These are phyloP conservation scores for Paracoccidioides lutzii DNA, from an alignment of 2,329 filamentous ascomycete species.

Conservation along the genomic window DNA sequence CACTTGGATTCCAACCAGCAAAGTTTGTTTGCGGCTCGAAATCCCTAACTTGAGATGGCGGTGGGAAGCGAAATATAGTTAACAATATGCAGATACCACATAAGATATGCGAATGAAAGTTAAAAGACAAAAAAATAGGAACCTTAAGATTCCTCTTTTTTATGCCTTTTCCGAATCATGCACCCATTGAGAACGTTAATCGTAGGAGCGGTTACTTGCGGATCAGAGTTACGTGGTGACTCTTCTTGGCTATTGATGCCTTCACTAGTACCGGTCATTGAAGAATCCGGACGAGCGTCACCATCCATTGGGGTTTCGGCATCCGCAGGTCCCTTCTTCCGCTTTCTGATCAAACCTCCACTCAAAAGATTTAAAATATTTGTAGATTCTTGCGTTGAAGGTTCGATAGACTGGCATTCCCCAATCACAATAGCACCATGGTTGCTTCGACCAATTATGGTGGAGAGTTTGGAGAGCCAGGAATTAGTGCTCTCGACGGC, in stretches of 20 bases:
- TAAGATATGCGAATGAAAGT: neutral
- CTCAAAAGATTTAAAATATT: slow-evolving; percentile 17
- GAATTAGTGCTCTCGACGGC: slow-evolving; percentile 28
- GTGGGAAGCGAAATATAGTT: neutral
- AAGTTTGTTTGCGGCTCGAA: too few species aligned
- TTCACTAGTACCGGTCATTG: neutral
- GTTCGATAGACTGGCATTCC: slow-evolving; percentile 4
- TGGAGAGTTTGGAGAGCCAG: slow-evolving; percentile 31
- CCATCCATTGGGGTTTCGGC: slow-evolving; percentile 1
- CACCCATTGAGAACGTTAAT: slow-evolving; percentile 29
- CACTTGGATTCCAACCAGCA: too few species aligned
- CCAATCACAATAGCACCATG: slow-evolving; percentile 27
- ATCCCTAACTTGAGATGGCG: too few species aligned
- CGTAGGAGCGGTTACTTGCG: slow-evolving; percentile 8
- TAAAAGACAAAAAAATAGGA: neutral
- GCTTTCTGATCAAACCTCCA: slow-evolving; percentile 25
- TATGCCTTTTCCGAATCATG: slow-evolving; percentile 31
- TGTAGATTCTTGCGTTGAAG: neutral
- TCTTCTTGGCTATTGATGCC: slow-evolving; percentile 3
- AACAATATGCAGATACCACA: neutral
- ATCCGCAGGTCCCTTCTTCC: slow-evolving; percentile 21
- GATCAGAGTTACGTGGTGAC: slow-evolving; percentile 7
- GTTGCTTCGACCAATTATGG: slow-evolving; percentile 23
- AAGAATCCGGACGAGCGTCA: neutral
- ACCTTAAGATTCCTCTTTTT: slow-evolving; percentile 7